phyloP scores from a whole-genome alignment of 768 basidiomycete genomes.

The Neoboletus subvelutipes region DNA sequence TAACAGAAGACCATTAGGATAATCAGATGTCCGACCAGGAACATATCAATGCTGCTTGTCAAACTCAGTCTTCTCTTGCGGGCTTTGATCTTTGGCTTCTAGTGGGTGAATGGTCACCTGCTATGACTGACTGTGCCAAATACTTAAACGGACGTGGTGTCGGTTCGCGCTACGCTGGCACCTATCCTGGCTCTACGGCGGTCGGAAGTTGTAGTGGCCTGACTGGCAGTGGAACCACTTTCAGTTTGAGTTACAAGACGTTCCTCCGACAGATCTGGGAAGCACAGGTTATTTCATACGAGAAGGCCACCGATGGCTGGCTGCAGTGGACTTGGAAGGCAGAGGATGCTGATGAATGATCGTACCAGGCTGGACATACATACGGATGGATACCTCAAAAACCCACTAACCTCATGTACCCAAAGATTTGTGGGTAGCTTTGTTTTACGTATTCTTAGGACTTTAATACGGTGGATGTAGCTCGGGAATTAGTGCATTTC shows the following conservation, averaged over 20 bases:
- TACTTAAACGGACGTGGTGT: constrained; percentile 76
- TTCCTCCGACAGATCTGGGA: constrained; percentile 85
- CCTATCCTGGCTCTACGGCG: constrained; percentile 57
- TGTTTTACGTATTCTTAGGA: background rate
- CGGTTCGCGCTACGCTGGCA: constrained; percentile 65
- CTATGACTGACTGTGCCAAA: constrained; percentile 62
- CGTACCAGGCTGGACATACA: constrained; percentile 76
- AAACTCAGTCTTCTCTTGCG: constrained; percentile 42
- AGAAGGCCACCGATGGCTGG: constrained; percentile 66
- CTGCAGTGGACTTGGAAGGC: constrained; percentile 85
- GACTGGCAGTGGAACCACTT: constrained; percentile 73
- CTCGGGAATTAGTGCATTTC: constrained; percentile 3
- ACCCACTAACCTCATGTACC: constrained; percentile 51
- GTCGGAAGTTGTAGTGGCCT: constrained; percentile 74
- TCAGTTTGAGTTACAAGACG: constrained; percentile 75
- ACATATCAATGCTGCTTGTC: constrained; percentile 65
- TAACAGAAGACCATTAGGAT: constrained; percentile 32
- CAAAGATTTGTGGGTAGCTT: constrained; percentile 55
- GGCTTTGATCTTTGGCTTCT: constrained; percentile 71
- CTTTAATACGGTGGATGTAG: background rate
- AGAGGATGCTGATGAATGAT: constrained; percentile 85
- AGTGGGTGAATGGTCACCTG: constrained; percentile 88
- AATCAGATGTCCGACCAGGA: constrained; percentile 46
- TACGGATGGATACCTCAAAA: constrained; percentile 83
- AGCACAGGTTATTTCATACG: constrained; percentile 74